Percentiles rank a stretch among this genome's conserved stretches.
phyloP scores from a whole-genome alignment of 257 asterid genomes.

The Gentiana macrophylla region DNA sequence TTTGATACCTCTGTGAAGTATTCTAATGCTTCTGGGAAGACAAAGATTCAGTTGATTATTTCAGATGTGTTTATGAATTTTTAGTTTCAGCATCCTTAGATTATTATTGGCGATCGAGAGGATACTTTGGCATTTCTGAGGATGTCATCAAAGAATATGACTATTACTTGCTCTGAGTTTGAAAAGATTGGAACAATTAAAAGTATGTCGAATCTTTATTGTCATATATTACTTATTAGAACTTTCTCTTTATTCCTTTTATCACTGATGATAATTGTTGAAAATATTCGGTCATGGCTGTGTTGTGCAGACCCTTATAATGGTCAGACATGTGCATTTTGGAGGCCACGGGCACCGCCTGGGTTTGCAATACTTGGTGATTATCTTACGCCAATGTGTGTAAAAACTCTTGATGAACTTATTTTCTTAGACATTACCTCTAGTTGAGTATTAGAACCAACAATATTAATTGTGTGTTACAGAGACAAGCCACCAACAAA shows the following conservation, averaged over 20 bases:
- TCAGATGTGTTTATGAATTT: conserved; percentile 93
- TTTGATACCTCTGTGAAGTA: conserved; percentile 65
- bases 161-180: conserved; percentile 79
- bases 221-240: neutral
- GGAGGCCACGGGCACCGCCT: conserved; percentile 98
- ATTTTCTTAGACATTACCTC: conserved; percentile 8
- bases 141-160: conserved; percentile 68
- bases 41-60: conserved; percentile 52
- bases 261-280: conserved; percentile 4
- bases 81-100: conserved; percentile 78
- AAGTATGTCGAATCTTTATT: conserved; percentile 30
- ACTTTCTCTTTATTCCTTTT: conserved; percentile 4
- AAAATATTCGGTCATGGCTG: conserved; percentile 10
- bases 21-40: conserved; percentile 66
- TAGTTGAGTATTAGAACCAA: conserved; percentile 4
- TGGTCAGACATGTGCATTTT: conserved; percentile 60
- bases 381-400: conserved; percentile 90
- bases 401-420: conserved; percentile 18
- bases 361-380: conserved; percentile 93
- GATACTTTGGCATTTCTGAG: conserved; percentile 86
- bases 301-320: conserved; percentile 34
- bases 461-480: conserved; percentile 19
- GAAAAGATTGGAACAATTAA: conserved; percentile 73
- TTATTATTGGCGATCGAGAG: conserved; percentile 88
- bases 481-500: conserved; percentile 94